Base-by-base conservation (phyloP, 108 stramenopile genomes). In the Nitzschia inconspicua region DNA sequence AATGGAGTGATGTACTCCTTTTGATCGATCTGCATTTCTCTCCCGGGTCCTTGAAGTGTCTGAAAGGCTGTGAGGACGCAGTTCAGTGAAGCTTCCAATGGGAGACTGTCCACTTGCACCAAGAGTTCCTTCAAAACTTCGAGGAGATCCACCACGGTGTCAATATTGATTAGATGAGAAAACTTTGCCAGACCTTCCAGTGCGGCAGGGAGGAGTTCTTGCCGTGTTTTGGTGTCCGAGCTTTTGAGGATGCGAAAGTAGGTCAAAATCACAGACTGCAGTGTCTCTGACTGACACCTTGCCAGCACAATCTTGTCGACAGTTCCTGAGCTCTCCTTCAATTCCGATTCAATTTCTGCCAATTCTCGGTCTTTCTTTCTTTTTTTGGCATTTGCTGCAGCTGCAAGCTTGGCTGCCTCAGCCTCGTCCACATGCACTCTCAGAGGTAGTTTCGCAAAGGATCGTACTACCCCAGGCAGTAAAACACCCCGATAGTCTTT, bases 211-310 rank as follows among this genome's bases (percentile, higher is more conserved):
- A 95, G 63, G 7, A 95, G 62, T 35, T 57, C 63, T 41, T 66
- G 34, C 41, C 56, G 34, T 20, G 63, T 66, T 23, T 63, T 51
- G 8, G 20, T 22, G 28, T 77, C 67, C 4, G 65, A 65, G 22
- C 63, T 56, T 58, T 95, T 95, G 42, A 93, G 65, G 42, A 89
- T 76, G 8, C 89, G 85, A 73, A 95, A 90, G 64, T 95, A 95
- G 10, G 89, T 83, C 31, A 91, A 47, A 20, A 76, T 85, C 16
- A 95, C 81, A 34, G 68, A 56, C 44, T 91, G 85, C 47, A 95
- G 47, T 0, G 85, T 81, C 42, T 92, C 87, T 1, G 86, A 79
- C 52, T 89, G 88, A 53, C 79, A 78, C 19, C 79, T 72, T 0
- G 88, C 88, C 51, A 89, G 60, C 2, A 84, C 56, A 11, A 85